phyloP scores from a whole-genome alignment of 306 rosid genomes.

The Cucumis melo region DNA sequence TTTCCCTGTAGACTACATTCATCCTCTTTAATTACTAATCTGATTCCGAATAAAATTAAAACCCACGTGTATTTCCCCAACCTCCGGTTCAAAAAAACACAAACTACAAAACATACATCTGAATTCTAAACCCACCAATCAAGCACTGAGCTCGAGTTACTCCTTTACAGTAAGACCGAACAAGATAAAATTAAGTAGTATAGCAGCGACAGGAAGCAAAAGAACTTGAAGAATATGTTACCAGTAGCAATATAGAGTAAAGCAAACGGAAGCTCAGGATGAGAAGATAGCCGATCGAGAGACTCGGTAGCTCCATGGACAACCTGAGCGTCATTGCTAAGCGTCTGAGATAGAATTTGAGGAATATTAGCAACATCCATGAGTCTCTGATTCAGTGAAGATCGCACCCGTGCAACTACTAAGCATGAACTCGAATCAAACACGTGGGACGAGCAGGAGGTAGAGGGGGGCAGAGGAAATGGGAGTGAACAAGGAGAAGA shows the following conservation, averaged over 20 bases:
- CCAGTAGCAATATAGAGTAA: slow-evolving; percentile 53
- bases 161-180: not conserved
- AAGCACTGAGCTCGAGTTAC: not conserved
- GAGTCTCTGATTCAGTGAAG: not conserved
- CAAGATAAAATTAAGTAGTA: not conserved
- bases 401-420: not conserved
- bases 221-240: not conserved
- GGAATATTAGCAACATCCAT: slow-evolving; percentile 38
- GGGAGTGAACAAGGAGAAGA: not conserved
- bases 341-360: slow-evolving; percentile 43
- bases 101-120: not conserved
- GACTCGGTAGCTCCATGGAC: slow-evolving; percentile 39
- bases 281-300: slow-evolving; percentile 46
- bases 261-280: slow-evolving; percentile 40
- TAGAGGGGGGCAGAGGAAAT: not conserved
- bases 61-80: not conserved
- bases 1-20: not conserved
- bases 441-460: not conserved
- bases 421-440: not conserved
- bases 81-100: not conserved
- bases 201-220: not conserved
- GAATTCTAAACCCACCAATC: not conserved
- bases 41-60: not conserved
- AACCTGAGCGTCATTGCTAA: slow-evolving; percentile 33
- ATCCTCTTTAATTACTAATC: not conserved